Conservation (phyloP, 495 filamentous ascomycete species). For the Penicillium ochrochloron region DNA sequence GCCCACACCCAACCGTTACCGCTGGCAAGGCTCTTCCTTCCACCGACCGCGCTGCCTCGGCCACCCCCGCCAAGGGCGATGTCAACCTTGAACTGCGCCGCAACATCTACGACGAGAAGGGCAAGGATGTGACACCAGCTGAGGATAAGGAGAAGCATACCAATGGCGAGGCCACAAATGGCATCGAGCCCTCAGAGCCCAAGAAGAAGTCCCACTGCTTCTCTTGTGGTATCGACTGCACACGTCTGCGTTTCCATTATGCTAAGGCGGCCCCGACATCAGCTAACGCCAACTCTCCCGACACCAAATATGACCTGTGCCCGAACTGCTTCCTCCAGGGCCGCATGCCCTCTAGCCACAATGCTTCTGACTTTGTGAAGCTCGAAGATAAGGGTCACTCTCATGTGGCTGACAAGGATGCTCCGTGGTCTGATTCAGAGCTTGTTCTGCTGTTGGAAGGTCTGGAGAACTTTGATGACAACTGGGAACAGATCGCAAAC, state of each 20-base stretch:
- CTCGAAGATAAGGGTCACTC: slow-evolving; percentile 84
- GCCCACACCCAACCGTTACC: slow-evolving; percentile 72
- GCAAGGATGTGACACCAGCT: slow-evolving; percentile 73
- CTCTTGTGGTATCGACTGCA: slow-evolving; percentile 92
- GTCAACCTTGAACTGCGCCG: slow-evolving; percentile 88
- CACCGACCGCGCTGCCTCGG: slow-evolving; percentile 77
- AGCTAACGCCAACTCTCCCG: slow-evolving; percentile 58
- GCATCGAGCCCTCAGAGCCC: slow-evolving; percentile 65
- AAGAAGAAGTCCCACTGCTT: slow-evolving; percentile 81
- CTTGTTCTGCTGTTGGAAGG: slow-evolving; percentile 83
- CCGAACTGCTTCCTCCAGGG: slow-evolving; percentile 85
- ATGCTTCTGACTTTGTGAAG: slow-evolving; percentile 76
- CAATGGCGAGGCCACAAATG: slow-evolving; percentile 73
- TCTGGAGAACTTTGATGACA: slow-evolving; percentile 87
- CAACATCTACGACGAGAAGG: slow-evolving; percentile 92
- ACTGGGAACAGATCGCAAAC: slow-evolving; percentile 91
- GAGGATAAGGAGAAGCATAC: slow-evolving; percentile 68
- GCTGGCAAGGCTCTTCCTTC: slow-evolving; percentile 71
- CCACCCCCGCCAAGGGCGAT: slow-evolving; percentile 73
- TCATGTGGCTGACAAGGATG: slow-evolving; percentile 73
- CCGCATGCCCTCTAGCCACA: slow-evolving; percentile 74
- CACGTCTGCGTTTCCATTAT: slow-evolving; percentile 87
- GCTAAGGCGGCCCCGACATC: slow-evolving; percentile 61
- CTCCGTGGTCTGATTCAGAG: slow-evolving; percentile 90
- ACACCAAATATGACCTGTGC: slow-evolving; percentile 82